Base-by-base conservation (phyloP, 2,329 filamentous ascomycete species). In the Acephala macrosclerotiorum region DNA sequence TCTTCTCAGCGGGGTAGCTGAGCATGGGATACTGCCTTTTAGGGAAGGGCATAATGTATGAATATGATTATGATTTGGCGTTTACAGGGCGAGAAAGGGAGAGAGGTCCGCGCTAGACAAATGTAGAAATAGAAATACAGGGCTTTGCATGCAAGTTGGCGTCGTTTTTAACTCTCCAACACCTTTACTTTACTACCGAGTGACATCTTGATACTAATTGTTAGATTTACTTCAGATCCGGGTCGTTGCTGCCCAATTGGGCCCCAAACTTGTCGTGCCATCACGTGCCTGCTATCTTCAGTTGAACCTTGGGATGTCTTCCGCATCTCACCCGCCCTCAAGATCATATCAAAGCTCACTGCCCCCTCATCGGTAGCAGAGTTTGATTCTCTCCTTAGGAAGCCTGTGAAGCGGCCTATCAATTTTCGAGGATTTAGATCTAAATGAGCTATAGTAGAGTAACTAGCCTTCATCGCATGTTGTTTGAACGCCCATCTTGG, bases 61-160 rank as follows among this genome's bases (percentile, higher is more conserved):
- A 53, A 29, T 53, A 53, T 29, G 49, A 53, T 53, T 29, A 29
- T 53, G 49, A 33, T 53, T 7, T 29, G 49, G 49, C 49, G 49
- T 53, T 53, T 29, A 9, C 2, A 33, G 22, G 49, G 29, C 26
- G 14, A 53, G 11, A 53, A 22, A 53, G 49, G 14, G 11, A 53
- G 25, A 33, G 9, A 26, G 49, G 49, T 33, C 26, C 49, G 49
- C 49, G 49, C 49, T 29, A 53, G 11, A 33, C 49, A 53, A 51
- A 53, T 53, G 49, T 53, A 53, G 45, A 53, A 22, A 29, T 53
- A 53, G 49, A 33, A 33, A 53, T 53, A 29, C 9, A 22, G 26
- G 26, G 18, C 26, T 29, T 53, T 22, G 5, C 49, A 53, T 53
- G 7, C 7, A 12, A n/a, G 18, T 14, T n/a, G 18, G 11, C 7